These are phyloP conservation scores for Chaetomiaceae sp. DNA, from an alignment of 2,329 filamentous ascomycete species.

Conservation along the genomic window DNA sequence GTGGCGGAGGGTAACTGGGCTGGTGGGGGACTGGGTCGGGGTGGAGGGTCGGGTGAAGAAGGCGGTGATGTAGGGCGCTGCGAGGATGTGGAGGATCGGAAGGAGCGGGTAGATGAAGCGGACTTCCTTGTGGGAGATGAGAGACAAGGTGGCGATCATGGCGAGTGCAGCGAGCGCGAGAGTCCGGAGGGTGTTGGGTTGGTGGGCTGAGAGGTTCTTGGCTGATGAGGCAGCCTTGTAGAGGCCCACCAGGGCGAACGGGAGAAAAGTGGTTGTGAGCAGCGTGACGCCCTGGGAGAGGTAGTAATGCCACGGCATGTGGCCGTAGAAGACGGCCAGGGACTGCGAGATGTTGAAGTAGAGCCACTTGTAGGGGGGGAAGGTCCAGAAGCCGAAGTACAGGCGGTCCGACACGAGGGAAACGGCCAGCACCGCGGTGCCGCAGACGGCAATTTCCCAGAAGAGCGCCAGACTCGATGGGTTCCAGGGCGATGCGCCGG, in stretches of 20 bases:
- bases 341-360: slow-evolving; percentile 87
- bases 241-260: slow-evolving; percentile 66
- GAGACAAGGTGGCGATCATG: slow-evolving; percentile 61
- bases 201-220: slow-evolving; percentile 32
- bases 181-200: slow-evolving; percentile 45
- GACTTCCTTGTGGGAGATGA: slow-evolving; percentile 92
- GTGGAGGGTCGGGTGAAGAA: slow-evolving; percentile 53
- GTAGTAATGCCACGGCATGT: slow-evolving; percentile 90
- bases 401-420: slow-evolving; percentile 67
- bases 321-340: slow-evolving; percentile 87
- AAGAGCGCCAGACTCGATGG: slow-evolving; percentile 48
- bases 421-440: slow-evolving; percentile 54
- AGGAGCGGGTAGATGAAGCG: slow-evolving; percentile 94
- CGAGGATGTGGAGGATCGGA: slow-evolving; percentile 77
- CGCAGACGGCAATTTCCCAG: slow-evolving; percentile 62
- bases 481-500: slow-evolving; percentile 42
- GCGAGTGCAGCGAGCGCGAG: slow-evolving; percentile 56
- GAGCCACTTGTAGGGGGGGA: slow-evolving; percentile 82
- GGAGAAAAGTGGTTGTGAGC: slow-evolving; percentile 76
- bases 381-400: slow-evolving; percentile 82
- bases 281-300: slow-evolving; percentile 84
- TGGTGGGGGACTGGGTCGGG: slow-evolving; percentile 24
- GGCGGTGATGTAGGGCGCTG: slow-evolving; percentile 59
- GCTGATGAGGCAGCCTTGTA: slow-evolving; percentile 43
- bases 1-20: slow-evolving; percentile 39